Conservation (phyloP, 169 alveolate genomes). For the Eimeria mitis region DNA sequence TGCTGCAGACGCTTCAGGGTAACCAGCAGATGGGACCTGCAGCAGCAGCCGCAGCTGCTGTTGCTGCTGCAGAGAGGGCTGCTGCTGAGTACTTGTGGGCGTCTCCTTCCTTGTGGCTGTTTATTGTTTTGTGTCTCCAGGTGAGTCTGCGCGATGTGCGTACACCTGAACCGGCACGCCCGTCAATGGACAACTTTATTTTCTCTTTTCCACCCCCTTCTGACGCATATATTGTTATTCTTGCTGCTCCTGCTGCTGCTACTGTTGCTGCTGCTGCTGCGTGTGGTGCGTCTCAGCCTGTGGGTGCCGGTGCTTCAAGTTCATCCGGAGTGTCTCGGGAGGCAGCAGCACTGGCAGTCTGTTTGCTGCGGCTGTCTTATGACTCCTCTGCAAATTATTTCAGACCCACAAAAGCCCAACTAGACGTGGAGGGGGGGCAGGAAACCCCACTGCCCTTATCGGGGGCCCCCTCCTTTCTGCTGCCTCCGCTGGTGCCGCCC, state of each 20-base stretch:
- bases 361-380: constrained; percentile 59
- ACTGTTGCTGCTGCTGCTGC: constrained; percentile 36
- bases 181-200: neutral
- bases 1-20: constrained; percentile 71
- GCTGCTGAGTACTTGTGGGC: constrained; percentile 51
- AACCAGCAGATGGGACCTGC: constrained; percentile 2
- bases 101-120: constrained; percentile 28
- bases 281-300: constrained; percentile 18
- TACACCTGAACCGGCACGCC: neutral
- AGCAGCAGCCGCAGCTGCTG: constrained; percentile 44
- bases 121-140: constrained; percentile 44
- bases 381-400: neutral
- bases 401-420: neutral
- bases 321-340: constrained; percentile 24
- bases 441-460: neutral
- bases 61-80: constrained; percentile 8
- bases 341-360: constrained; percentile 42
- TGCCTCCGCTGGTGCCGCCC: constrained; percentile 71
- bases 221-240: neutral
- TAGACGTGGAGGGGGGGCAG: constrained; percentile 9
- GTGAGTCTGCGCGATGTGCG: neutral
- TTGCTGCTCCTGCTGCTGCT: neutral
- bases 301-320: neutral
- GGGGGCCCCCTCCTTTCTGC: constrained; percentile 25
- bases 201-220: neutral